Evolutionary conservation across 139 green algal species (phyloP).

Genomic region (Gonium pectorale): DNA sequence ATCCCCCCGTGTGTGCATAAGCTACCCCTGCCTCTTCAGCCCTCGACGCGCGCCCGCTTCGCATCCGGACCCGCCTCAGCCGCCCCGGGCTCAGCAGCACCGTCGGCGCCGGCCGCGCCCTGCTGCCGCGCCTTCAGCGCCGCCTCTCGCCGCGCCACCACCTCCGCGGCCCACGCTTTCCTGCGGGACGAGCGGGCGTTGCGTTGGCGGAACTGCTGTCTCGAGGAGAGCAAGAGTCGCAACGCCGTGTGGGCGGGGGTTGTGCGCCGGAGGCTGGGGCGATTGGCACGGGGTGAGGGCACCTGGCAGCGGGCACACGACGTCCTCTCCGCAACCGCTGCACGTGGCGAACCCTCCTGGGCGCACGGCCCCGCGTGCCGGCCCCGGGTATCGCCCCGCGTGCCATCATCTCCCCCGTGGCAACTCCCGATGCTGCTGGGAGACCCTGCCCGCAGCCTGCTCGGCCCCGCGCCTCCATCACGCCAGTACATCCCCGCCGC

Average conservation of each 20-base stretch:
- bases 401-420: neutral
- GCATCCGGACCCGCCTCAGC: too few species aligned
- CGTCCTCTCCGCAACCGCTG: neutral
- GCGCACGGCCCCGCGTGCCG: neutral
- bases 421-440: neutral
- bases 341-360: too few species aligned
- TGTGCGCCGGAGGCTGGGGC: neutral
- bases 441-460: neutral
- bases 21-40: too few species aligned
- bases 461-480: neutral
- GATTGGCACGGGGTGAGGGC: neutral
- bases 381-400: neutral
- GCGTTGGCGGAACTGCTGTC: too few species aligned
- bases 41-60: too few species aligned
- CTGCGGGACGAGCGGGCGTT: neutral
- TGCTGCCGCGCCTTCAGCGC: neutral
- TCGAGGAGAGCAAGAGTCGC: too few species aligned
- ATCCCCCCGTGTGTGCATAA: too few species aligned
- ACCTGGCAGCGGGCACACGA: neutral
- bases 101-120: too few species aligned
- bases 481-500: neutral
- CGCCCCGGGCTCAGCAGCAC: too few species aligned
- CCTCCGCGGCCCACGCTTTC: constrained; percentile 40
- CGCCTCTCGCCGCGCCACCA: neutral
- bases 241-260: neutral